Percentiles rank a stretch among this genome's conserved stretches.
These are phyloP conservation scores for Volvox africanus DNA, from an alignment of 139 green algal species.

Conservation along the genomic window DNA sequence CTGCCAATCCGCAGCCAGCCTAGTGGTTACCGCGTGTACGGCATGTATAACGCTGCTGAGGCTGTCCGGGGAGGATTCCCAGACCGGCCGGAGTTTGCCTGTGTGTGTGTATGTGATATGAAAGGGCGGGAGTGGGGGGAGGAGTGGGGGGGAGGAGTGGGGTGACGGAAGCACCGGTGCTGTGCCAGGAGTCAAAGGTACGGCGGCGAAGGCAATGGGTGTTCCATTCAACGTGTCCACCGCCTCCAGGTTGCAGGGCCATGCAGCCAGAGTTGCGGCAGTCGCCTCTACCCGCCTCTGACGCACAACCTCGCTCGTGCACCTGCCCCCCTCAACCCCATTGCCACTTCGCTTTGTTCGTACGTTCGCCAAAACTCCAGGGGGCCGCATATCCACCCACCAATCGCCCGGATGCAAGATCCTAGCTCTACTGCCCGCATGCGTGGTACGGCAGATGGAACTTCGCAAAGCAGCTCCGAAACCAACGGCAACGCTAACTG, in stretches of 20 bases:
- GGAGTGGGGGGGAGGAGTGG: too few relatives aligned
- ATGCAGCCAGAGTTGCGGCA: too few relatives aligned
- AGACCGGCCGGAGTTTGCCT: conserved; percentile 27
- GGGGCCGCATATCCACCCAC: neutral
- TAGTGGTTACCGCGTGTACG: neutral
- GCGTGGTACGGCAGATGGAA: neutral
- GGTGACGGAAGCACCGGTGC: too few relatives aligned
- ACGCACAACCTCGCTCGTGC: too few relatives aligned
- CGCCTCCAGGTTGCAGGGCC: too few relatives aligned
- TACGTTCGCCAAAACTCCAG: too few relatives aligned
- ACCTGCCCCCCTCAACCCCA: too few relatives aligned
- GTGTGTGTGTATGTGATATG: neutral
- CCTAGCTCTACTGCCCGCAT: conserved; percentile 22
- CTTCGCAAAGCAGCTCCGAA: neutral
- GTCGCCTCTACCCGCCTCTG: too few relatives aligned
- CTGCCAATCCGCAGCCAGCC: neutral
- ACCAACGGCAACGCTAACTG: neutral
- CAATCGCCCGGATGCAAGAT: conserved; percentile 5
- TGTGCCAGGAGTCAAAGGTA: too few relatives aligned
- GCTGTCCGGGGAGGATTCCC: neutral
- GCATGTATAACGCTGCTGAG: neutral
- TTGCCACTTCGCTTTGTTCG: too few relatives aligned
- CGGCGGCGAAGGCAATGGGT: too few relatives aligned
- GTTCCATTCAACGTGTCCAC: too few relatives aligned
- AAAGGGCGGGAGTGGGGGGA: neutral